These are phyloP conservation scores for Fusarium longipes DNA, from an alignment of 2,329 filamentous ascomycete genomes.

Conservation along the genomic window DNA sequence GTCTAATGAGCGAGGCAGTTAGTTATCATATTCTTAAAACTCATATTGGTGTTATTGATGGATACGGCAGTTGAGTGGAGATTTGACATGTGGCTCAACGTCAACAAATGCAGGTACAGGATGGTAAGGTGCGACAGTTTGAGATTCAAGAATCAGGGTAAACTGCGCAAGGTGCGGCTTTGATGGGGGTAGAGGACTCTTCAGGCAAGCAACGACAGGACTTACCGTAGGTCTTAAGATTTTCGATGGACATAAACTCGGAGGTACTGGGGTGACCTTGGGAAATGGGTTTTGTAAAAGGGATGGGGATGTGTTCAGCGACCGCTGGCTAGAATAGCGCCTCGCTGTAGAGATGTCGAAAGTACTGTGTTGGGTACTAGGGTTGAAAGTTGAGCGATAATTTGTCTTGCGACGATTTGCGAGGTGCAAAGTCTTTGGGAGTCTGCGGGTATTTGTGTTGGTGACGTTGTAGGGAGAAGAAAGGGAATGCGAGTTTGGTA, in stretches of 20 bases:
- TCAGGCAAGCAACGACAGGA: constrained; percentile 38
- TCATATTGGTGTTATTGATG: not conserved
- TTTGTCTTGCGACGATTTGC: constrained; percentile 39
- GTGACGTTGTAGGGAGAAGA: constrained; percentile 40
- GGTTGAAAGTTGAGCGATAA: not conserved
- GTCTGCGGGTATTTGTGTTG: constrained; percentile 41
- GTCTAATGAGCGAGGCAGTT: constrained; percentile 67
- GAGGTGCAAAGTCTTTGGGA: constrained; percentile 32
- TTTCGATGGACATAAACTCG: constrained; percentile 99
- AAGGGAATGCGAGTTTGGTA: constrained; percentile 22
- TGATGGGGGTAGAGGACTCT: too few species aligned
- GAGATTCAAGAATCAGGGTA: not conserved
- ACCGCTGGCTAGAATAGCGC: constrained; percentile 61
- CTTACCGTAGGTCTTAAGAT: constrained; percentile 95
- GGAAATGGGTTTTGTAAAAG: constrained; percentile 63
- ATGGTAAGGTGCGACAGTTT: constrained; percentile 6
- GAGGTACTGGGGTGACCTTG: constrained; percentile 69
- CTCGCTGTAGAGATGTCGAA: constrained; percentile 56
- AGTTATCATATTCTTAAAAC: constrained; percentile 2
- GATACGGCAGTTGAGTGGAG: constrained; percentile 27
- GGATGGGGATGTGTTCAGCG: constrained; percentile 56
- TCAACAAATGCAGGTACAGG: constrained; percentile 45
- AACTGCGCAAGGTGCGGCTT: not conserved
- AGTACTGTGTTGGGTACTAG: not conserved
- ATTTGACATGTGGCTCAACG: constrained; percentile 32